These are phyloP conservation scores for Austroboletus eburneus DNA, from an alignment of 768 basidiomycete genomes.

Conservation along the genomic window DNA sequence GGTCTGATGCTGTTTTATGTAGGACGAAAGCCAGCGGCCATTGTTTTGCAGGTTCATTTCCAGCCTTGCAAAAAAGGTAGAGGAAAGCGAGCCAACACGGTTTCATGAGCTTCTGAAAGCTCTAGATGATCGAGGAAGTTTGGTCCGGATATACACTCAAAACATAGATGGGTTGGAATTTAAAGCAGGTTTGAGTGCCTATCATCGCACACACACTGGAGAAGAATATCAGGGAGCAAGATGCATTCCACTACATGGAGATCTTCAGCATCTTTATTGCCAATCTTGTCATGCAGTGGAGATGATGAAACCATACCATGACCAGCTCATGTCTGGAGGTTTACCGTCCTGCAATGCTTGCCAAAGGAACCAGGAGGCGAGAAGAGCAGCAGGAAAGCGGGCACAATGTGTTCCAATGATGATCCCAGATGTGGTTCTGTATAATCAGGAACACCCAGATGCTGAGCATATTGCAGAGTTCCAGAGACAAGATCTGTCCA, in stretches of 20 bases:
- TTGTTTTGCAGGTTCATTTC: not conserved
- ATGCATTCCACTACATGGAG: conserved; percentile 10
- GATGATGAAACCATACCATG: not conserved
- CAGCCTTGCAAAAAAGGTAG: not conserved
- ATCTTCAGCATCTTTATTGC: conserved; percentile 6
- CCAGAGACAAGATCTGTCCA: conserved; percentile 3
- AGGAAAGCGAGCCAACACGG: conserved; percentile 2
- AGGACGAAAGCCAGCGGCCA: not conserved
- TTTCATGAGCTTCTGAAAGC: conserved; percentile 12
- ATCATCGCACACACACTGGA: not conserved
- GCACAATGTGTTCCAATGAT: not conserved
- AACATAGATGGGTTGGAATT: conserved; percentile 12
- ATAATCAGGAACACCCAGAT: conserved; percentile 8
- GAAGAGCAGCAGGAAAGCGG: not conserved
- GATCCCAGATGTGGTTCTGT: conserved; percentile 11
- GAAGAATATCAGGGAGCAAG: not conserved
- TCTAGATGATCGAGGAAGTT: conserved; percentile 2
- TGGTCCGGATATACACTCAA: conserved; percentile 11
- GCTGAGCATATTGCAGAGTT: not conserved
- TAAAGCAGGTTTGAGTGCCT: conserved; percentile 3
- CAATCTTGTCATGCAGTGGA: conserved; percentile 2
- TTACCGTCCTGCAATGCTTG: conserved; percentile 6
- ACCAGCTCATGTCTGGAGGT: not conserved
- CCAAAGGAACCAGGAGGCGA: not conserved
- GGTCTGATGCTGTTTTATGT: not conserved